Conservation (phyloP, 2,329 filamentous ascomycete species). For the Exophiala alcalophila region DNA sequence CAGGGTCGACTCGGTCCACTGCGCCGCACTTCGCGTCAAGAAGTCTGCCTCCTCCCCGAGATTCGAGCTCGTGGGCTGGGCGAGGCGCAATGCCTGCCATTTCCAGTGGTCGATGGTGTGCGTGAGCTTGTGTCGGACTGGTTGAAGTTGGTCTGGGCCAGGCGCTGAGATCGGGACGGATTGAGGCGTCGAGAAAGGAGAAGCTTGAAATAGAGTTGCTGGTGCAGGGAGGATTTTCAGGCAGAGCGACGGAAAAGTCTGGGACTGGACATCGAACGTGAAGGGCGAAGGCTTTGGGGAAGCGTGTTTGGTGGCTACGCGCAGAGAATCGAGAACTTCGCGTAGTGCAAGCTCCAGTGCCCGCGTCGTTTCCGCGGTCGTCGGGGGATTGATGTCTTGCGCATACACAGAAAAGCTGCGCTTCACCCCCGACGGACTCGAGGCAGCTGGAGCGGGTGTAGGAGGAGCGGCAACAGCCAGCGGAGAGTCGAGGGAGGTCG, state of each 20-base stretch:
- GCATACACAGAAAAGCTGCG: conserved; percentile 28
- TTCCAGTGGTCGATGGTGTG: conserved; percentile 68
- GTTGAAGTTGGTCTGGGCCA: conserved; percentile 68
- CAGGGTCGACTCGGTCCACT: conserved; percentile 65
- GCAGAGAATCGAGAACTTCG: conserved; percentile 76
- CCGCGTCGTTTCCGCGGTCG: conserved; percentile 63
- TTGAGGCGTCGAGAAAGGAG: conserved; percentile 70
- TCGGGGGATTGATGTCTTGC: conserved; percentile 22
- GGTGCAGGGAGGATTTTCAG: conserved; percentile 77
- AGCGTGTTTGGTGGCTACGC: conserved; percentile 62
- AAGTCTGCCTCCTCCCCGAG: conserved; percentile 37
- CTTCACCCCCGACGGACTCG: conserved; percentile 29
- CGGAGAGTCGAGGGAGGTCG: conserved; percentile 54
- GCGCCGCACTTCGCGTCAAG: conserved; percentile 35
- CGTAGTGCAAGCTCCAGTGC: conserved; percentile 81
- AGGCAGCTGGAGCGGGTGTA: conserved; percentile 29
- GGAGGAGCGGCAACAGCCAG: conserved; percentile 37
- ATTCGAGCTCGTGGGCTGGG: conserved; percentile 24
- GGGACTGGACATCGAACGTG: conserved; percentile 79
- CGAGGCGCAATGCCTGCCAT: conserved; percentile 39
- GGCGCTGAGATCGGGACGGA: conserved; percentile 82
- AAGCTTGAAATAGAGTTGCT: conserved; percentile 71
- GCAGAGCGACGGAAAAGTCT: conserved; percentile 82
- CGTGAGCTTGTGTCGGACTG: conserved; percentile 64
- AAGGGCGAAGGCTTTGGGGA: conserved; percentile 50